These are phyloP conservation scores for Noccaea caerulescens DNA, from an alignment of 345 rosid genomes.

Conservation along the genomic window DNA sequence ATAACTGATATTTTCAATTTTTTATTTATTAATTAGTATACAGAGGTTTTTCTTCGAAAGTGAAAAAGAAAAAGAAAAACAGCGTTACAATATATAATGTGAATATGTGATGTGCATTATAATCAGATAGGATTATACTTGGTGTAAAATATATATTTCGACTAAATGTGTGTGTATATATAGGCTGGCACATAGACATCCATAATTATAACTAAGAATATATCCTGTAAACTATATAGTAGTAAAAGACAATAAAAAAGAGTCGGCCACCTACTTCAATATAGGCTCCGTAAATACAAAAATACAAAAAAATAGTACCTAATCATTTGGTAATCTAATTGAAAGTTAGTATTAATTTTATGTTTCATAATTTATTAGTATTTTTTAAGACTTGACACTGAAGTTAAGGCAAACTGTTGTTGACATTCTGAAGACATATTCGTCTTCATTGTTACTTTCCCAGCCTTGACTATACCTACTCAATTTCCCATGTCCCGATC, in stretches of 20 bases:
- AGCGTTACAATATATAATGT: too few relatives aligned
- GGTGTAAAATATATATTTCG: too few relatives aligned
- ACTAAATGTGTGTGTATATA: too few relatives aligned
- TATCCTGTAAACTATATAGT: not conserved
- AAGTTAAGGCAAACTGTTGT: slow-evolving; percentile 18
- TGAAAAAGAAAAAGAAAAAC: too few relatives aligned
- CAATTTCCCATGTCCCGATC: slow-evolving; percentile 5
- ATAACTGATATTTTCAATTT: too few relatives aligned
- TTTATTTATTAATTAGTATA: too few relatives aligned
- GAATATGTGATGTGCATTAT: too few relatives aligned
- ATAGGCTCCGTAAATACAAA: not conserved
- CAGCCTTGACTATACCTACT: slow-evolving; percentile 22
- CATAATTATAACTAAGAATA: too few relatives aligned
- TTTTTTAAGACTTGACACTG: not conserved
- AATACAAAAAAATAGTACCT: not conserved
- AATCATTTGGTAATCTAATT: slow-evolving; percentile 12
- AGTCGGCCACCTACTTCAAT: slow-evolving; percentile 6
- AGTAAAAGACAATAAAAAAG: not conserved
- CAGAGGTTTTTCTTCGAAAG: too few relatives aligned
- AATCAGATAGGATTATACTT: too few relatives aligned
- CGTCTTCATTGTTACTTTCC: slow-evolving; percentile 20
- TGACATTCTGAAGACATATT: slow-evolving; percentile 31
- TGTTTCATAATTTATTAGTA: not conserved
- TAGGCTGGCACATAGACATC: too few relatives aligned
- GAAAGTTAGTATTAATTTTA: not conserved